phyloP scores from a whole-genome alignment of 306 rosid species.

The Elaeagnus macrophylla region DNA sequence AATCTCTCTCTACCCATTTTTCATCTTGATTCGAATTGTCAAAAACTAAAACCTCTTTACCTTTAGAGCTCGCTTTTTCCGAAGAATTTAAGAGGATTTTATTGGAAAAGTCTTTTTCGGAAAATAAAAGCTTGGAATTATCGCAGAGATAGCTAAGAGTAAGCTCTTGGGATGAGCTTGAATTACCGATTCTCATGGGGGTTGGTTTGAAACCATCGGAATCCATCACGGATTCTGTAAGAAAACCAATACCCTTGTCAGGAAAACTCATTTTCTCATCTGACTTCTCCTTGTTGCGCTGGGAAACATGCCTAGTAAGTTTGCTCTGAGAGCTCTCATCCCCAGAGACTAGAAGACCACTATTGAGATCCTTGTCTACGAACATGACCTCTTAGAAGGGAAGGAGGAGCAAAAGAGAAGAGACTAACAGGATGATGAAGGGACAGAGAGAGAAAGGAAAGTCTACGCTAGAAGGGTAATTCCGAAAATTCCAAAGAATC shows the following conservation, averaged over 20 bases:
- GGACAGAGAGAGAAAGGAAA: slow-evolving; percentile 2
- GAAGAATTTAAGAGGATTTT: slow-evolving; percentile 39
- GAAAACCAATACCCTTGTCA: slow-evolving; percentile 36
- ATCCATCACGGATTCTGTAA: slow-evolving; percentile 33
- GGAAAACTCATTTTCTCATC: slow-evolving; percentile 30
- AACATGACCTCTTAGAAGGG: slow-evolving; percentile 38
- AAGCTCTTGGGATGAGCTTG: slow-evolving; percentile 54
- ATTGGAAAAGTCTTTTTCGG: slow-evolving; percentile 44
- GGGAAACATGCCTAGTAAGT: slow-evolving; percentile 44
- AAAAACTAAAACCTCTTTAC: slow-evolving; percentile 46
- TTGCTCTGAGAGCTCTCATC: slow-evolving; percentile 80
- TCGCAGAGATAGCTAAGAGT: slow-evolving; percentile 88
- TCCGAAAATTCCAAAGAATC: slow-evolving; percentile 27
- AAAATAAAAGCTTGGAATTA: slow-evolving; percentile 37
- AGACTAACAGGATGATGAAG: slow-evolving; percentile 3
- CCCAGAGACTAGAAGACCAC: slow-evolving; percentile 35
- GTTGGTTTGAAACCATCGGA: slow-evolving; percentile 32
- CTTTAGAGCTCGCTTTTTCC: slow-evolving; percentile 46
- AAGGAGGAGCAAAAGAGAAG: slow-evolving; percentile 3
- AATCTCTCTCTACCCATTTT: slow-evolving; percentile 90
- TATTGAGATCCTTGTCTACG: slow-evolving; percentile 42
- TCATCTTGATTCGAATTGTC: slow-evolving; percentile 51
- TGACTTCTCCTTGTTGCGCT: slow-evolving; percentile 25
- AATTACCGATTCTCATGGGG: slow-evolving; percentile 25
- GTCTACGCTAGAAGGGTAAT: slow-evolving; percentile 11